These are phyloP conservation scores for Lonicera japonica DNA, from an alignment of 129 eudicot species.

Conservation along the genomic window DNA sequence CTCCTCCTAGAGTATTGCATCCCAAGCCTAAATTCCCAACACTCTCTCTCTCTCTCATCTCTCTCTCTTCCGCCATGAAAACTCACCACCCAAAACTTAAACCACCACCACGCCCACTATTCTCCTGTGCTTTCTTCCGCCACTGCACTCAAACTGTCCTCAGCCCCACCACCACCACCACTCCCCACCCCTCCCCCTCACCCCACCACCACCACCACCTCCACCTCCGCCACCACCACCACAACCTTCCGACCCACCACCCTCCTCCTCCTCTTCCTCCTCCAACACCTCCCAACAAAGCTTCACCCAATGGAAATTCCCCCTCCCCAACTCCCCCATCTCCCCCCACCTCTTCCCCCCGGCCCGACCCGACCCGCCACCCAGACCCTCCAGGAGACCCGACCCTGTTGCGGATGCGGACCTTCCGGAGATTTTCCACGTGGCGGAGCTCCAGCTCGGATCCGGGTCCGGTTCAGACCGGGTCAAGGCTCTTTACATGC, in stretches of 20 bases:
- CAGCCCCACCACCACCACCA: conserved; percentile 29
- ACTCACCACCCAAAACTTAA: conserved; percentile 56
- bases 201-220: conserved; percentile 13
- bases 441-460: conserved; percentile 63
- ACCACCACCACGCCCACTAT: conserved; percentile 48
- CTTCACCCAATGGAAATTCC: conserved; percentile 88
- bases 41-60: conserved; percentile 14
- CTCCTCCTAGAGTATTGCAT: too few species aligned
- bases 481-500: conserved; percentile 50
- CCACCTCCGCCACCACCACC: conserved; percentile 27
- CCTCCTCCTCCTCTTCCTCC: conserved; percentile 67
- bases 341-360: background rate
- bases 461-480: conserved; percentile 47
- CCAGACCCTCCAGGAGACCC: conserved; percentile 17
- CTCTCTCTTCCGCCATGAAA: conserved; percentile 37
- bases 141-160: conserved; percentile 72
- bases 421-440: conserved; percentile 62
- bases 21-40: background rate
- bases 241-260: background rate
- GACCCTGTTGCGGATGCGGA: conserved; percentile 16
- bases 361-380: conserved; percentile 14
- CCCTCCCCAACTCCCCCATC: conserved; percentile 37
- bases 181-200: conserved; percentile 17
- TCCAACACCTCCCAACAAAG: conserved; percentile 87
- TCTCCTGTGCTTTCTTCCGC: conserved; percentile 73